A percentile compares a stretch with the other conserved stretches of the same genome.
phyloP scores from a whole-genome alignment of 495 filamentous ascomycete genomes.

The Astrocystis sublimbata region DNA sequence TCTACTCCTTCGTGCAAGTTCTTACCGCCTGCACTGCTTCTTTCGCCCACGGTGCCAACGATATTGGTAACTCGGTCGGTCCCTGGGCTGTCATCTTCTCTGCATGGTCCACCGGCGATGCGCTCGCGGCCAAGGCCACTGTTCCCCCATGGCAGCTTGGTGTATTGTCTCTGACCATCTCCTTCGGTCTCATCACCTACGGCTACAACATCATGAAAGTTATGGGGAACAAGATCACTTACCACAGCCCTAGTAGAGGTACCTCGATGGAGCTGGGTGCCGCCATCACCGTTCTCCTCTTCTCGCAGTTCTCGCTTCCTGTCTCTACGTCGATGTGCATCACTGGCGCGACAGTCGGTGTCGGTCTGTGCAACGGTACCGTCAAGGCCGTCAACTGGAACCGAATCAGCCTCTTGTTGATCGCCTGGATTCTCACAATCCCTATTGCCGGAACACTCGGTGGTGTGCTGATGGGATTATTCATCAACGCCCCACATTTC shows the following conservation, averaged over 20 bases:
- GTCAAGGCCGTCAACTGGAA: conserved; percentile 65
- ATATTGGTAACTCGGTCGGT: conserved; percentile 67
- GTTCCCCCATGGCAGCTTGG: conserved; percentile 64
- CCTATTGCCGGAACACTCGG: conserved; percentile 62
- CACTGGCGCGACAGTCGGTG: conserved; percentile 58
- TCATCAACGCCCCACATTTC: conserved; percentile 62
- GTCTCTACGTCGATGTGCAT: conserved; percentile 63
- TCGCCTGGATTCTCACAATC: conserved; percentile 64
- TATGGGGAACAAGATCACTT: conserved; percentile 70
- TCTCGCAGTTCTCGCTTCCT: conserved; percentile 62
- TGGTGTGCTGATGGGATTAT: conserved; percentile 62
- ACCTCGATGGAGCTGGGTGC: conserved; percentile 68
- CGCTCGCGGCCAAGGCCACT: conserved; percentile 45
- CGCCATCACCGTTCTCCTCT: conserved; percentile 65
- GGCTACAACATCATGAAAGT: conserved; percentile 72
- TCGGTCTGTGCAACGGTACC: conserved; percentile 58
- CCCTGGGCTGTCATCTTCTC: conserved; percentile 64
- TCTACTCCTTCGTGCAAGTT: conserved; percentile 64
- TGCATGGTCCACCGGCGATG: conserved; percentile 56
- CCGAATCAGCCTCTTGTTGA: conserved; percentile 50
- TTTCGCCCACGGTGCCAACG: conserved; percentile 69
- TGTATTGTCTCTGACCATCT: conserved; percentile 54
- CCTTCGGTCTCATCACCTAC: conserved; percentile 60
- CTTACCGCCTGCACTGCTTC: conserved; percentile 64
- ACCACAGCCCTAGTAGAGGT: conserved; percentile 62